Percentiles rank a stretch among this genome's conserved stretches.
Conservation (phyloP, 2,329 filamentous ascomycete species). For the Penicillium sp. region DNA sequence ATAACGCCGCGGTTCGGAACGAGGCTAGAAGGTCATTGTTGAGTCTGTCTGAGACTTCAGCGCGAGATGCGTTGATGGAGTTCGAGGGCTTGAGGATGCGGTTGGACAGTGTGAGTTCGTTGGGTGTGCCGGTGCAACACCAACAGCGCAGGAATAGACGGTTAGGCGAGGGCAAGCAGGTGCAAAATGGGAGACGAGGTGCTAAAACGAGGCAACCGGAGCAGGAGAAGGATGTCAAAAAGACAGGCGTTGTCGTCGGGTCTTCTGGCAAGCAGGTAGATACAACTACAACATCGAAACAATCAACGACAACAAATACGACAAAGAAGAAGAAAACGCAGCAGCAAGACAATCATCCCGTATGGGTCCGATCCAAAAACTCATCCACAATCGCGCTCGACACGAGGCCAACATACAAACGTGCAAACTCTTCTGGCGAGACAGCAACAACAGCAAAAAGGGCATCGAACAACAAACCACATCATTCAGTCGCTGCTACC, state of each 20-base stretch:
- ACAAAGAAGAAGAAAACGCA: not conserved
- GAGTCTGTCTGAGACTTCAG: slow-evolving; percentile 9
- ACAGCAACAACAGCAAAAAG: not conserved
- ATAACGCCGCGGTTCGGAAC: not conserved
- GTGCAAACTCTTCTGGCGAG: not conserved
- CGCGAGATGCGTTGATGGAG: slow-evolving; percentile 6
- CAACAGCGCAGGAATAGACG: not conserved
- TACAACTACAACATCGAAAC: not conserved
- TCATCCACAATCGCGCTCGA: slow-evolving; percentile 6
- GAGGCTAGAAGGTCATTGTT: not conserved
- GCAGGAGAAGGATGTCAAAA: not conserved
- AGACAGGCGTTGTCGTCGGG: not conserved
- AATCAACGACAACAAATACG: not conserved
- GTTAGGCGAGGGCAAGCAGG: not conserved
- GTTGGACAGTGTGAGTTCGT: slow-evolving; percentile 8
- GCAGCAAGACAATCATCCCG: not conserved
- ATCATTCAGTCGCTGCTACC: not conserved
- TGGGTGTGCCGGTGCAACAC: not conserved
- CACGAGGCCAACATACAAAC: not conserved
- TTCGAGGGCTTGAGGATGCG: slow-evolving; percentile 7
- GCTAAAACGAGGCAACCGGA: not conserved
- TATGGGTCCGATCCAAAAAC: slow-evolving; percentile 13
- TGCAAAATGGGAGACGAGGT: not conserved
- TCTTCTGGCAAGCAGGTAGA: not conserved
- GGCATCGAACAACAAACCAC: not conserved